phyloP scores from a whole-genome alignment of 257 asterid genomes.

The Thymus quinquecostatus region DNA sequence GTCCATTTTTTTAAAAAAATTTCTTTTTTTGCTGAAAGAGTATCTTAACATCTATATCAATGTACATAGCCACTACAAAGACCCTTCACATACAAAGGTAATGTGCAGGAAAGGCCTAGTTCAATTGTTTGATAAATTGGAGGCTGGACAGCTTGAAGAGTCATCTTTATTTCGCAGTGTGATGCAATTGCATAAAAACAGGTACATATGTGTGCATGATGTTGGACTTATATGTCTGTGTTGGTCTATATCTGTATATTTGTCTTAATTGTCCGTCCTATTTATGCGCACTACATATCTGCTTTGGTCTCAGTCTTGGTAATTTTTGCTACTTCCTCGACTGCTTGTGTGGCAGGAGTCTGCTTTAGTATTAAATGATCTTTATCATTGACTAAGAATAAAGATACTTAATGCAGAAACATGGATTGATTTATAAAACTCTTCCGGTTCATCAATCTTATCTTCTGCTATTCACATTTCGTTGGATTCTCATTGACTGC shows the following conservation, averaged over 20 bases:
- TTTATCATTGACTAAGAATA: neutral
- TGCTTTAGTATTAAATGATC: neutral
- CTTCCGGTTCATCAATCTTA: too few species aligned
- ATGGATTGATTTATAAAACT: neutral
- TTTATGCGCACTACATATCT: constrained; percentile 6
- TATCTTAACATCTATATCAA: neutral
- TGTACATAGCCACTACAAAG: neutral
- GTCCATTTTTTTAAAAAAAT: too few species aligned
- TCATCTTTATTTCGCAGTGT: constrained; percentile 59
- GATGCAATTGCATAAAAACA: constrained; percentile 67
- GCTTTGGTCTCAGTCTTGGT: neutral
- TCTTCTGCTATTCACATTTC: constrained; percentile 3
- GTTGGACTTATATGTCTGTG: constrained; percentile 1
- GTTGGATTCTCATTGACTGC: neutral
- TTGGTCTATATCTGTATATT: neutral
- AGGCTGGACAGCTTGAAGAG: constrained; percentile 61
- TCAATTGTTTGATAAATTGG: constrained; percentile 72
- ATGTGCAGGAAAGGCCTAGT: constrained; percentile 81
- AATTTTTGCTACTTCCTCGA: neutral
- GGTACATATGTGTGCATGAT: constrained; percentile 41
- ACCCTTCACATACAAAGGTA: constrained; percentile 30
- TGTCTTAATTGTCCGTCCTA: neutral
- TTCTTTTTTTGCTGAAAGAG: too few species aligned
- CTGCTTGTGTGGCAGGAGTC: neutral
- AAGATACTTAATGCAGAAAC: too few species aligned